Base-by-base conservation (phyloP, 192 early-diverging fungal genomes). In the Mortierella claussenii region DNA sequence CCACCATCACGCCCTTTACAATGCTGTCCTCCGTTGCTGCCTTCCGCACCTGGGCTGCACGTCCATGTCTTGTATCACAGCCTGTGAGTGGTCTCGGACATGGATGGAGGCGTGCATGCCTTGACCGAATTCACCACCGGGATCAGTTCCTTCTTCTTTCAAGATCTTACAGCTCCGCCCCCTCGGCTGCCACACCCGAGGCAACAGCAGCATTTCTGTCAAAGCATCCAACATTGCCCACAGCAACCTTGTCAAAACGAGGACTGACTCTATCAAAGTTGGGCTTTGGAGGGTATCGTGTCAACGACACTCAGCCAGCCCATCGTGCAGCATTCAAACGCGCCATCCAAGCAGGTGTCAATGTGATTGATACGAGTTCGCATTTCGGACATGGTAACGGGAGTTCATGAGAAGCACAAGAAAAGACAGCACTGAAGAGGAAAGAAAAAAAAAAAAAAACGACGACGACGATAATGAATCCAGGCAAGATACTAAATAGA, bases 341-440 rank as follows among this genome's bases (percentile, higher is more conserved):
- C 36, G 91, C 92, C 12, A 67, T 92, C 7, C 55, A 79, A 47
- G 56, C 69, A 15, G 91, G 91, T 26, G 85, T 92, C 23, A 92
- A 93, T 65, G 81, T 93, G 21, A 87, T 94, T 49, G 92, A 94
- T 79, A 91, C 90, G 4, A 83, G 88, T 33, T 62, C 80, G 10
- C 88, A 93, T 68, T 94, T 94, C 85, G 89, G 89, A 58, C 62
- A 80, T 45, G 92, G 92, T 70, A 59, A n/a, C n/a, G n/a, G n/a
- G n/a, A n/a, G n/a, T n/a, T n/a, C n/a, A n/a, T n/a, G n/a, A n/a
- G n/a, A n/a, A n/a, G n/a, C n/a, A n/a, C n/a, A n/a, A n/a, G n/a
- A n/a, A n/a, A 42, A 21, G 18, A 30, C 28, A 11, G 3, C 12
- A n/a, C 15, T 44, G 43, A 15, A 0, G 45, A 31, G 17, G 13